phyloP scores from a whole-genome alignment of 352 stramenopile species.

The Phytophthora quininea region DNA sequence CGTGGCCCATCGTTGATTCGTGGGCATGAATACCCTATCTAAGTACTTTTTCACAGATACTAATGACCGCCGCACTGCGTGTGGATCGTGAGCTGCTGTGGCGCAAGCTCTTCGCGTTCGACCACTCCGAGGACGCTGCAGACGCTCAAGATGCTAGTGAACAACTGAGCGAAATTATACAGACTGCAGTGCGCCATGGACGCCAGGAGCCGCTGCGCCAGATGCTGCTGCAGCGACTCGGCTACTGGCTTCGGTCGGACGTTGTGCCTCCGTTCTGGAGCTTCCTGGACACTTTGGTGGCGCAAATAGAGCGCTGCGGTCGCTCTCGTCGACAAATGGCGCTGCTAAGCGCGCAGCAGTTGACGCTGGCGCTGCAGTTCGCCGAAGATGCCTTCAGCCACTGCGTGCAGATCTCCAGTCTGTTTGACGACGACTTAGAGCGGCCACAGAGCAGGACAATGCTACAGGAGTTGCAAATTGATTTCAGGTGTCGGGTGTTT shows the following conservation, averaged over 20 bases:
- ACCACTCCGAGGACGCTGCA: conserved; percentile 22
- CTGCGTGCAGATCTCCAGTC: conserved; percentile 67
- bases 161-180: conserved; percentile 37
- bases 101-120: conserved; percentile 75
- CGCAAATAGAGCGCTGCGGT: conserved; percentile 13
- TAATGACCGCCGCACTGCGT: conserved; percentile 18
- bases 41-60: background rate
- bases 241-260: conserved; percentile 69
- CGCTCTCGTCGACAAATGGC: conserved; percentile 40
- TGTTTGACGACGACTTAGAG: conserved; percentile 47
- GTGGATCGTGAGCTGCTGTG: conserved; percentile 71
- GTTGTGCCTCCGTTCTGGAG: conserved; percentile 69
- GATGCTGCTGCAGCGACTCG: conserved; percentile 67
- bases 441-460: conserved; percentile 31
- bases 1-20: conserved; percentile 5
- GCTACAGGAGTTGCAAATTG: conserved; percentile 53
- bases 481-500: conserved; percentile 63
- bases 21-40: background rate
- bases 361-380: conserved; percentile 75
- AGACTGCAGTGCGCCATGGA: conserved; percentile 35
- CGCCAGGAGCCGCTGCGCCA: conserved; percentile 52
- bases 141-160: conserved; percentile 22
- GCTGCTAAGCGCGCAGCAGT: conserved; percentile 64
- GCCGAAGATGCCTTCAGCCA: conserved; percentile 72
- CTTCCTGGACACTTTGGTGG: conserved; percentile 48